Evolutionary conservation across 2,329 filamentous ascomycete species (phyloP).

Genomic region (Geosmithia morbida): DNA sequence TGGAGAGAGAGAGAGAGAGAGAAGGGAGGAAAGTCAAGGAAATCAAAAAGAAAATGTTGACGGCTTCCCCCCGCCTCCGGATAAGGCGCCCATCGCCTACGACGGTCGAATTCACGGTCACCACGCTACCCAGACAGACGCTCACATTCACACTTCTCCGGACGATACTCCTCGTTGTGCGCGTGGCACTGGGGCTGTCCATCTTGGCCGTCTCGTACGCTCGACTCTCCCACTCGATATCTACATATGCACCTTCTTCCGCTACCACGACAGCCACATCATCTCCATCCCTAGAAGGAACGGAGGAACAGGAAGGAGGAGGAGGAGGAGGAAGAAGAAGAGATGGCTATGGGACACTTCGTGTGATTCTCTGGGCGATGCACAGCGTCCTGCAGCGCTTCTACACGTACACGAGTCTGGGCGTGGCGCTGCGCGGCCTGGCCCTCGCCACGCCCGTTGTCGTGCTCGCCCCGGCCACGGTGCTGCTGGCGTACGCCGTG

Average conservation of each 20-base stretch:
- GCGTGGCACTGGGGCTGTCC: conserved; percentile 24
- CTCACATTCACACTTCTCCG: conserved; percentile 31
- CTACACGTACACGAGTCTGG: conserved; percentile 15
- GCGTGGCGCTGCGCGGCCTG: conserved; percentile 13
- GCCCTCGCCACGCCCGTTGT: conserved; percentile 21
- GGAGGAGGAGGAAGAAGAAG: neutral
- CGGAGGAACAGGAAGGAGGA: neutral
- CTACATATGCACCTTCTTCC: conserved; percentile 5
- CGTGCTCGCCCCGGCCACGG: conserved; percentile 21
- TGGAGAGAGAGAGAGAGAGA: neutral
- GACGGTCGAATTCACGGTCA: conserved; percentile 85
- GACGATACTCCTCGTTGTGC: conserved; percentile 24
- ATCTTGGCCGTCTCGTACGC: conserved; percentile 35
- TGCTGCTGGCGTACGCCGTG: conserved; percentile 24
- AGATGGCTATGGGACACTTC: neutral
- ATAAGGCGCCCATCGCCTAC: conserved; percentile 64
- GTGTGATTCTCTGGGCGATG: conserved; percentile 15
- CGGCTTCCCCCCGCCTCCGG: conserved; percentile 42
- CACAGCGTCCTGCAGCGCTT: conserved; percentile 14
- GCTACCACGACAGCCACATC: conserved; percentile 2
- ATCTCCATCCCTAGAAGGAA: conserved; percentile 6
- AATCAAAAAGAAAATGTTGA: conserved; percentile 52
- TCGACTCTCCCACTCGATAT: conserved; percentile 21
- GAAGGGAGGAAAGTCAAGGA: too few relatives aligned
- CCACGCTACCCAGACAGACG: conserved; percentile 51